A percentile compares a stretch with the other conserved stretches of the same genome.
These are phyloP conservation scores for Chlorella sorokiniana DNA, from an alignment of 139 green algal species.

Conservation along the genomic window DNA sequence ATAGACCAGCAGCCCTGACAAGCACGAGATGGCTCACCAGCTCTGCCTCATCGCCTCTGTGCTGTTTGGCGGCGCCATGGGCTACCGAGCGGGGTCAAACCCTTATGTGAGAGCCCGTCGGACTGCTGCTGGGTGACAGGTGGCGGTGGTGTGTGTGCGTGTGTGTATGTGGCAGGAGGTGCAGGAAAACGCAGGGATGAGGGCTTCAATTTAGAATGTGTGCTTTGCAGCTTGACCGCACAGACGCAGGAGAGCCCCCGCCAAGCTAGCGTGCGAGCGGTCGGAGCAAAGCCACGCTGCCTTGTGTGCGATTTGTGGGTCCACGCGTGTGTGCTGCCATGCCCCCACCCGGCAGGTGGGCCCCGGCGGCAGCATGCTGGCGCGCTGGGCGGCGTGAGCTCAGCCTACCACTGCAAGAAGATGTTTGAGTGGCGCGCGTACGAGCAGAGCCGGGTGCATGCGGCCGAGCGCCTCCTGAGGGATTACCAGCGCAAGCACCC, in stretches of 20 bases:
- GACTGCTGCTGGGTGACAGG: too few species aligned
- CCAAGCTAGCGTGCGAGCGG: too few species aligned
- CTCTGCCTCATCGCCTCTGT: slow-evolving; percentile 24
- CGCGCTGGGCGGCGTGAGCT: slow-evolving; percentile 36
- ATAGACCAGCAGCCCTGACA: slow-evolving; percentile 5
- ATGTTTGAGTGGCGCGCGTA: slow-evolving; percentile 31
- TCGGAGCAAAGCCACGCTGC: not conserved
- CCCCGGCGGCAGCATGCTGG: slow-evolving; percentile 43
- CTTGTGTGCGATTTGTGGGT: not conserved
- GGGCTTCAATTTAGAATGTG: too few species aligned
- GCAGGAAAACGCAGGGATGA: too few species aligned
- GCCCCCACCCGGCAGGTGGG: slow-evolving; percentile 4
- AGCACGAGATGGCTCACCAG: slow-evolving; percentile 44
- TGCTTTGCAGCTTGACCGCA: too few species aligned
- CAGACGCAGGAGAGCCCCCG: too few species aligned
- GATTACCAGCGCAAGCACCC: slow-evolving; percentile 14
- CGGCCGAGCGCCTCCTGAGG: slow-evolving; percentile 33
- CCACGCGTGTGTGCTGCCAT: too few species aligned
- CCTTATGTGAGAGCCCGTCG: slow-evolving; percentile 14
- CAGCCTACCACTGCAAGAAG: slow-evolving; percentile 33
- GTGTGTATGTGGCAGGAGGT: too few species aligned
- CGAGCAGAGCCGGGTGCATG: slow-evolving; percentile 25
- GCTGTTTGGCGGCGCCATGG: slow-evolving; percentile 34
- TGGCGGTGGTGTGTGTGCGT: too few species aligned
- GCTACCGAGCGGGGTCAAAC: slow-evolving; percentile 39